phyloP scores from a whole-genome alignment of 2,329 filamentous ascomycete genomes.

The Phyllosticta citribraziliensis region DNA sequence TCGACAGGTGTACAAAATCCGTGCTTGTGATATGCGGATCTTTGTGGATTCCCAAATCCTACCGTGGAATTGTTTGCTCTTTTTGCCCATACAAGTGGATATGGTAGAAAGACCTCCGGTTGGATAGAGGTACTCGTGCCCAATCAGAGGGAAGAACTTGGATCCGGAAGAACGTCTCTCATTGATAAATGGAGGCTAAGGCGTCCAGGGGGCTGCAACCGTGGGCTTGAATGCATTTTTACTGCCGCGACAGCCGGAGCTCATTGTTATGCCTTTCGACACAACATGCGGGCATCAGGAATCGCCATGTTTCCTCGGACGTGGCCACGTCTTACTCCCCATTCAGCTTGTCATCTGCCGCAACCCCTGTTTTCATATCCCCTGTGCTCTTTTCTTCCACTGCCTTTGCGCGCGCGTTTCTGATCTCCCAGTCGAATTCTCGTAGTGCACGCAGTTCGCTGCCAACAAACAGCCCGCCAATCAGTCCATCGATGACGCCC shows the following conservation, averaged over 20 bases:
- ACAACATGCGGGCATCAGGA: not conserved
- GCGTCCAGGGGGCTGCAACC: not conserved
- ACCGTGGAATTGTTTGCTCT: not conserved
- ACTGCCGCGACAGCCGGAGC: not conserved
- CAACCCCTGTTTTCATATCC: constrained; percentile 23
- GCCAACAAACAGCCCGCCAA: constrained; percentile 78
- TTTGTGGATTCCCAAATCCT: not conserved
- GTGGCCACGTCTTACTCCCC: constrained; percentile 2
- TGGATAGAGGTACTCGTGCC: not conserved
- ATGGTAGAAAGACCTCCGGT: not conserved
- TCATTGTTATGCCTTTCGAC: not conserved
- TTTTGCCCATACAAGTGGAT: not conserved
- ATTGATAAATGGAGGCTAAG: not conserved
- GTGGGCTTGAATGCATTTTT: not conserved
- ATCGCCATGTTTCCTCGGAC: not conserved
- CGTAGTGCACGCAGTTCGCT: constrained; percentile 71
- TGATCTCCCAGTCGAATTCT: constrained; percentile 92
- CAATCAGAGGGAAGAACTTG: not conserved
- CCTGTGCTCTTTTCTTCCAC: constrained; percentile 61
- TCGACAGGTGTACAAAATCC: not conserved
- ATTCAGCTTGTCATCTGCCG: not conserved
- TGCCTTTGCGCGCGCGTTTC: constrained; percentile 46
- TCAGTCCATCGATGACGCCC: constrained; percentile 73
- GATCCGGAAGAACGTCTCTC: not conserved
- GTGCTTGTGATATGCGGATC: not conserved